These are phyloP conservation scores for Monosporozyma siamensis DNA, from an alignment of 805 yeast genomes.

Conservation along the genomic window DNA sequence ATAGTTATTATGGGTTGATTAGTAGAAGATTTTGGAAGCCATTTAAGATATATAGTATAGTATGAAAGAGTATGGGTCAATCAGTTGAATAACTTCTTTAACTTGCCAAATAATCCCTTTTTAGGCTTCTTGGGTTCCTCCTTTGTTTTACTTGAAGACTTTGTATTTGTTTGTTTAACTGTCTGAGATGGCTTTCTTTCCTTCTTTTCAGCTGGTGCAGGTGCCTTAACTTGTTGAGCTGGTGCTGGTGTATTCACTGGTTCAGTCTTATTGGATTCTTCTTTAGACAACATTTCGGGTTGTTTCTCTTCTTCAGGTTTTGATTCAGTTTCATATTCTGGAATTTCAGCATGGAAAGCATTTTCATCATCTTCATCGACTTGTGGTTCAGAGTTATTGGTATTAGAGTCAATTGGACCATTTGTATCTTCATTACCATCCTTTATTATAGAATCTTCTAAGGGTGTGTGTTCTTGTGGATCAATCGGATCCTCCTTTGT, in stretches of 20 bases:
- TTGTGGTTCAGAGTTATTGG: no score
- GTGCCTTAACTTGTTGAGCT: no score
- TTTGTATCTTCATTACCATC: no score
- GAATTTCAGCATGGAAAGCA: no score
- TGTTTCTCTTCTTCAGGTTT: not conserved
- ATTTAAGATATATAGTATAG: no score
- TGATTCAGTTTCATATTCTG: not conserved
- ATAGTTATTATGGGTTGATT: no score
- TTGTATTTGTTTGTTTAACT: conserved; percentile 3
- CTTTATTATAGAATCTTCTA: no score
- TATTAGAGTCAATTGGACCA: not conserved
- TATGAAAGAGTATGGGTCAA: not conserved
- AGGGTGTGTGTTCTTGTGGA: not conserved
- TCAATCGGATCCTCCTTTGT: not conserved
- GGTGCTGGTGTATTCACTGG: no score
- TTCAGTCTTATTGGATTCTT: not conserved
- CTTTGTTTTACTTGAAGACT: conserved; percentile 3
- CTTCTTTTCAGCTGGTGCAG: conserved; percentile 3
- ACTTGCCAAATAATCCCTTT: conserved; percentile 17
- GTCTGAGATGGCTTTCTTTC: conserved; percentile 4
- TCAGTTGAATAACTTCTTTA: conserved; percentile 14
- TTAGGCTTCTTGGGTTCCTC: conserved; percentile 13
- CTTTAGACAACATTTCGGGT: not conserved
- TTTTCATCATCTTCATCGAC: no score
- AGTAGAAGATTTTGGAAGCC: no score